A percentile compares a stretch with the other conserved stretches of the same genome.
phyloP scores from a whole-genome alignment of 768 basidiomycete species.

The Amanita jacksonii region DNA sequence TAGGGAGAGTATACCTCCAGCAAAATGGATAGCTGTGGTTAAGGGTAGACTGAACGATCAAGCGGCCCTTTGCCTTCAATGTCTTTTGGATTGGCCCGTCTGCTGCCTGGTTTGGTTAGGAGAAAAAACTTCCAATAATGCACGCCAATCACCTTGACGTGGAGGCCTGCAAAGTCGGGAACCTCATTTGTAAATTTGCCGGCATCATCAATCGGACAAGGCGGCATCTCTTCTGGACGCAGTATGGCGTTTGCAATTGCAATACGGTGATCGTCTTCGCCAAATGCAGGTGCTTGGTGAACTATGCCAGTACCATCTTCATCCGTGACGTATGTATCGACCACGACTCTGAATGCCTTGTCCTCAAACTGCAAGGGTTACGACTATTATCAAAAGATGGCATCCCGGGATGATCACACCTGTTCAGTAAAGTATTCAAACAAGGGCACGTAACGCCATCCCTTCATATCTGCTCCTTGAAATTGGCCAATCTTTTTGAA shows the following conservation, averaged over 20 bases:
- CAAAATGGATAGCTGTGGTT: conserved; percentile 96
- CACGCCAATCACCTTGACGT: conserved; percentile 69
- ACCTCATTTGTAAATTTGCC: conserved; percentile 87
- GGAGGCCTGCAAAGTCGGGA: conserved; percentile 75
- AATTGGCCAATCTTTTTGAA: conserved; percentile 86
- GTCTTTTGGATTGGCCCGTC: conserved; percentile 92
- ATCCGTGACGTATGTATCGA: conserved; percentile 90
- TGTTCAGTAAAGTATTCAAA: conserved; percentile 96
- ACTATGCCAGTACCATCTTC: conserved; percentile 96
- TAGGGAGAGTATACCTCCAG: conserved; percentile 58
- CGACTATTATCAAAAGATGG: background rate
- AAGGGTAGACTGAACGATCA: conserved; percentile 80
- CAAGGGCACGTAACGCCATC: conserved; percentile 89
- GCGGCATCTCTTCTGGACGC: conserved; percentile 85
- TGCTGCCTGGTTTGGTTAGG: conserved; percentile 54
- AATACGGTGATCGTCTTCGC: conserved; percentile 97
- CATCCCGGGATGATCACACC: conserved; percentile 34
- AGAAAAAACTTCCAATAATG: conserved; percentile 5
- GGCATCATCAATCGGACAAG: conserved; percentile 88
- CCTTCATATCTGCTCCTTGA: conserved; percentile 88
- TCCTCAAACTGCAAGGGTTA: conserved; percentile 74
- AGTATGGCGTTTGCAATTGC: conserved; percentile 78
- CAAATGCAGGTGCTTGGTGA: conserved; percentile 96
- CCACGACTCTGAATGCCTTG: conserved; percentile 80
- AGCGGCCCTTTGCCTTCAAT: conserved; percentile 76